Conservation (phyloP, 148 eudicot genomes). For the Agrostemma githago region DNA sequence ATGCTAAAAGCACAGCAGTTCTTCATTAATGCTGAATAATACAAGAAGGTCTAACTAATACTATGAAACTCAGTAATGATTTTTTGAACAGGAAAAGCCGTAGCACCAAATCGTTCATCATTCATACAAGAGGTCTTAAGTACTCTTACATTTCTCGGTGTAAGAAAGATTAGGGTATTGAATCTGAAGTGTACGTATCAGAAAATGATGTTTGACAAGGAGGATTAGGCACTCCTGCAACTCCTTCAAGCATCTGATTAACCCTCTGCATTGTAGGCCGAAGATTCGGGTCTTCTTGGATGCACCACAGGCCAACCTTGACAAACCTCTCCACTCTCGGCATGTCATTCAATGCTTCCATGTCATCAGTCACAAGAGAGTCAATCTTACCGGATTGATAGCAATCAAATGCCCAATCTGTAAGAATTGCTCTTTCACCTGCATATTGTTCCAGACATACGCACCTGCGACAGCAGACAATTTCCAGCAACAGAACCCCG, state of each 20-base stretch:
- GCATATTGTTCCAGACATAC: conserved; percentile 11
- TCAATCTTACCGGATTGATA: conserved; percentile 21
- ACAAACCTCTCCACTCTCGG: conserved; percentile 9
- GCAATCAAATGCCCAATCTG: conserved; percentile 45
- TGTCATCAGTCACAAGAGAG: conserved; percentile 17
- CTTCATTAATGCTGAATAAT: too few species aligned
- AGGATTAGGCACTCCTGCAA: conserved; percentile 25
- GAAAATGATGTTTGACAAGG: conserved; percentile 25
- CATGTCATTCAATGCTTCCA: conserved; percentile 17
- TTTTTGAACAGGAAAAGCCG: too few species aligned
- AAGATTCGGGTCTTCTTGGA: conserved; percentile 35
- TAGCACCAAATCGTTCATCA: conserved; percentile 12
- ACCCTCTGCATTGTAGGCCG: conserved; percentile 37
- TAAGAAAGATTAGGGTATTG: too few species aligned
- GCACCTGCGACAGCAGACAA: conserved; percentile 30
- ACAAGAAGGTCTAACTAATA: too few species aligned
- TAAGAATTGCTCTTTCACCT: conserved; percentile 21
- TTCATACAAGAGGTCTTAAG: not conserved
- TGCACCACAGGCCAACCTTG: conserved; percentile 37
- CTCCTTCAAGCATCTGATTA: conserved; percentile 36
- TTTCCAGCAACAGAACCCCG: conserved; percentile 44
- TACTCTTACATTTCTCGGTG: too few species aligned
- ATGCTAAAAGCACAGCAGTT: too few species aligned
- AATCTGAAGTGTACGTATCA: too few species aligned
- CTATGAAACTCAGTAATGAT: too few species aligned